phyloP scores from a whole-genome alignment of 441 rosid genomes.

The Gossypium gossypioides region DNA sequence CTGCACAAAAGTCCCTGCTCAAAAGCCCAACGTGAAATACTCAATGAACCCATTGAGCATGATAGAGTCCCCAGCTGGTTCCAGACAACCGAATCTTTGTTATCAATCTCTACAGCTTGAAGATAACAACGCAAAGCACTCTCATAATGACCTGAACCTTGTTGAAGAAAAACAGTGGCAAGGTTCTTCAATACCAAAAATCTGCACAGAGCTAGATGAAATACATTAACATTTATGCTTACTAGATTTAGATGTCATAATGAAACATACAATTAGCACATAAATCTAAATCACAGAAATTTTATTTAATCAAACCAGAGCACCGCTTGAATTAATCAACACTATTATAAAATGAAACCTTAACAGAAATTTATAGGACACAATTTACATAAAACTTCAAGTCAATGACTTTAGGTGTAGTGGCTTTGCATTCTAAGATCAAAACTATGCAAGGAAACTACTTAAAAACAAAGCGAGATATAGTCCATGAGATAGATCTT shows the following conservation, averaged over 20 bases:
- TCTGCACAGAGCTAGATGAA: constrained; percentile 30
- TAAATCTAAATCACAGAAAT: background rate
- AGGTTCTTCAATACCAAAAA: constrained; percentile 94
- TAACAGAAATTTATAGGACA: background rate
- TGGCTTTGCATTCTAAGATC: background rate
- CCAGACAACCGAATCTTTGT: constrained; percentile 96
- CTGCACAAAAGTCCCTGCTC: constrained; percentile 99
- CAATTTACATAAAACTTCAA: background rate
- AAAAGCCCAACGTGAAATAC: constrained; percentile 97
- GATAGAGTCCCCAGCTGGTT: constrained; percentile 93
- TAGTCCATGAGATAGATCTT: constrained; percentile 1
- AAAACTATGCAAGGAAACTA: background rate
- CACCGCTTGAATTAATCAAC: background rate
- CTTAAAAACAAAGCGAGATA: background rate
- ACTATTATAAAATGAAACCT: background rate
- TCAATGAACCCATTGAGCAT: constrained; percentile 85
- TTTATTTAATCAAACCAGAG: constrained; percentile 3
- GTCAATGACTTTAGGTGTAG: background rate
- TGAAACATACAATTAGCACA: background rate
- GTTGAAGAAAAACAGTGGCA: constrained; percentile 84
- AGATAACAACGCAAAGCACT: constrained; percentile 86
- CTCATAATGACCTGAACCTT: constrained; percentile 77
- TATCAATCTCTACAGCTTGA: constrained; percentile 96
- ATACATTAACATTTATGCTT: background rate
- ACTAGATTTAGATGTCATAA: background rate